Evolutionary conservation across 139 green algal genomes (phyloP), one percentile per base, ranked within the genome.

Genomic region (Klebsormidium nitens): DNA sequence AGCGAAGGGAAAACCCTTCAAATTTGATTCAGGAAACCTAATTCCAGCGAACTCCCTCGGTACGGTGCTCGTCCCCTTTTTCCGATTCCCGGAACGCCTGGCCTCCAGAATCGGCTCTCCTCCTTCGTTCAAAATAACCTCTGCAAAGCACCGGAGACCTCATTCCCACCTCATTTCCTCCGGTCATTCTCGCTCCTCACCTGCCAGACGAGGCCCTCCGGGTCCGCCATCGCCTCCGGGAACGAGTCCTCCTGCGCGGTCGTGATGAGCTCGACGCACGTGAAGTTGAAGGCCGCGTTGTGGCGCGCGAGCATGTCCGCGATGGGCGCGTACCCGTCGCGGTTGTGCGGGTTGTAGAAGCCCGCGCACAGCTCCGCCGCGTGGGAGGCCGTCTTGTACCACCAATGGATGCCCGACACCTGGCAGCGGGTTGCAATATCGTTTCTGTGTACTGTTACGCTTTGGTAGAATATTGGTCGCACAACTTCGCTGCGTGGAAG

Each of bases 331-430:
- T 93, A 94, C 28, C 87, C 31, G 2, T 74, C 47, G 23, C 66
- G 38, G 14, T 62, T 62, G 39, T 56, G 34, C 3, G 44, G 64
- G 11, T 96, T 96, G 82, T 97, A 97, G 87, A 95, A 96, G 0
- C 93, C 93, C 5, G 93, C 92, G 0, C 90, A 96, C 17, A 95
- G 81, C 85, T 98, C 93, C 5, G 91, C 92, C 3, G 91, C 92
- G 68, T 98, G 93, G 2, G 86, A 79, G 3, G 84, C 72, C 6
- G 76, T 87, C 71, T 95, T 95, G 86, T 93, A 97, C 90, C 92
- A 97, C 93, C 93, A 98, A 81, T 98, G 93, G 72, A 98, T 91
- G 40, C 93, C 93, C 0, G 93, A 88, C 14, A 97, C 81, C 83
- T 98, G 64, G n/a, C n/a, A n/a, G n/a, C n/a, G n/a, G n/a, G n/a